These are phyloP conservation scores for Bruguiera hainesii DNA, from an alignment of 441 rosid genomes.

Conservation along the genomic window DNA sequence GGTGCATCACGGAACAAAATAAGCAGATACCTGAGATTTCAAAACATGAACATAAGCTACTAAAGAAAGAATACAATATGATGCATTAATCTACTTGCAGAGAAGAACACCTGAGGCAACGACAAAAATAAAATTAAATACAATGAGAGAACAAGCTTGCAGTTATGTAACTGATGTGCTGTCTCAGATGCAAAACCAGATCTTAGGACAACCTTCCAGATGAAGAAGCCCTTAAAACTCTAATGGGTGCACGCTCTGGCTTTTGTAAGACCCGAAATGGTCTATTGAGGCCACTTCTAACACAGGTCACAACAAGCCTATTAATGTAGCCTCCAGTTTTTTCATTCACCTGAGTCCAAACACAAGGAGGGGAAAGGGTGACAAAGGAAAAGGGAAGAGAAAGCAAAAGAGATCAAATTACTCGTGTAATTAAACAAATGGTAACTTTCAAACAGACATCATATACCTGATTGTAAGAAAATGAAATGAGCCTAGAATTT, in stretches of 20 bases:
- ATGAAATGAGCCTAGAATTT: conserved; percentile 93
- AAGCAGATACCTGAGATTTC: conserved; percentile 76
- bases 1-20: conserved; percentile 98
- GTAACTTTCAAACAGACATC: conserved; percentile 12
- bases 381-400: not conserved
- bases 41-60: conserved; percentile 1
- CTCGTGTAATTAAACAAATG: conserved; percentile 11
- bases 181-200: conserved; percentile 11
- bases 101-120: not conserved
- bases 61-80: not conserved
- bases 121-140: not conserved
- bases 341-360: conserved; percentile 70
- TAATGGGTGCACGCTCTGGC: conserved; percentile 93
- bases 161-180: conserved; percentile 7
- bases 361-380: not conserved
- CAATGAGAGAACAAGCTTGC: not conserved
- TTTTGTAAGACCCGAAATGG: conserved; percentile 89
- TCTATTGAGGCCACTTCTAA: conserved; percentile 90
- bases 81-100: not conserved
- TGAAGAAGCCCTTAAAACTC: conserved; percentile 93
- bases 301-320: conserved; percentile 85
- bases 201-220: conserved; percentile 77
- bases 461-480: conserved; percentile 85
- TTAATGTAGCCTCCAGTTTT: conserved; percentile 91
- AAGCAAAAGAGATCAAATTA: not conserved